These are phyloP conservation scores for Leccinum arenicola DNA, from an alignment of 768 basidiomycete genomes.

Conservation along the genomic window DNA sequence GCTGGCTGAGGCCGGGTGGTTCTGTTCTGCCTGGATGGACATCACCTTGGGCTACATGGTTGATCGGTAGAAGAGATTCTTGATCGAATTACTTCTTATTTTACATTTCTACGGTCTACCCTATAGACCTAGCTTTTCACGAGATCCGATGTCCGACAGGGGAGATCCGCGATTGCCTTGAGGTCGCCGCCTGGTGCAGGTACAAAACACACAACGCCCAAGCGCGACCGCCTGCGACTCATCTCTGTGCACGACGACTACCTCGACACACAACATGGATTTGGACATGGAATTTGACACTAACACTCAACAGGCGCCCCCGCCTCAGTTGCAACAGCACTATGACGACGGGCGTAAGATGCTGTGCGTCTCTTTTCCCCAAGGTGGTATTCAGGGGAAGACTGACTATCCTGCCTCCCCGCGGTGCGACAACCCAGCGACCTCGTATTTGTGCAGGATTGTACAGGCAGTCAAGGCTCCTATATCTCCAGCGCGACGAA, in stretches of 20 bases:
- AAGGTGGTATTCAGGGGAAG: slow-evolving; percentile 10
- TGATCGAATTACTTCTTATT: slow-evolving; percentile 14
- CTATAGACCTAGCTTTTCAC: slow-evolving; percentile 16
- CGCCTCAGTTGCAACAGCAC: slow-evolving; percentile 35
- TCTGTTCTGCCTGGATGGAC: slow-evolving; percentile 50
- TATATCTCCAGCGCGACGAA: slow-evolving; percentile 93
- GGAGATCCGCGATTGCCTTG: slow-evolving; percentile 38
- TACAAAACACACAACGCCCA: slow-evolving; percentile 17
- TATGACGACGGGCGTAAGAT: slow-evolving; percentile 57
- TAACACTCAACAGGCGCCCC: slow-evolving; percentile 30
- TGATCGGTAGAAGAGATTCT: slow-evolving; percentile 50
- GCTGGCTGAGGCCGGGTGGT: slow-evolving; percentile 60
- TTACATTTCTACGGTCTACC: slow-evolving; percentile 1
- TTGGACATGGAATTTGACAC: slow-evolving; percentile 74
- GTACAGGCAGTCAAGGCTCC: slow-evolving; percentile 87
- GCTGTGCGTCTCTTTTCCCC: slow-evolving; percentile 52
- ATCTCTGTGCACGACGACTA: slow-evolving; percentile 11
- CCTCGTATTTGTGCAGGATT: slow-evolving; percentile 93
- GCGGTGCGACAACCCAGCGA: slow-evolving; percentile 48
- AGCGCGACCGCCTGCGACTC: slow-evolving; percentile 13
- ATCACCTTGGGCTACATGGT: slow-evolving; percentile 64
- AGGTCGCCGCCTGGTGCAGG: slow-evolving; percentile 30
- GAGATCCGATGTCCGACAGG: slow-evolving; percentile 35
- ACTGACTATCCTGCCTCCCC: slow-evolving; percentile 11
- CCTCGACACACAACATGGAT: slow-evolving; percentile 52